Evolutionary conservation across 2,329 filamentous ascomycete genomes (phyloP), one percentile per base, ranked within the genome.

Genomic region (Tolypocladium sp.): DNA sequence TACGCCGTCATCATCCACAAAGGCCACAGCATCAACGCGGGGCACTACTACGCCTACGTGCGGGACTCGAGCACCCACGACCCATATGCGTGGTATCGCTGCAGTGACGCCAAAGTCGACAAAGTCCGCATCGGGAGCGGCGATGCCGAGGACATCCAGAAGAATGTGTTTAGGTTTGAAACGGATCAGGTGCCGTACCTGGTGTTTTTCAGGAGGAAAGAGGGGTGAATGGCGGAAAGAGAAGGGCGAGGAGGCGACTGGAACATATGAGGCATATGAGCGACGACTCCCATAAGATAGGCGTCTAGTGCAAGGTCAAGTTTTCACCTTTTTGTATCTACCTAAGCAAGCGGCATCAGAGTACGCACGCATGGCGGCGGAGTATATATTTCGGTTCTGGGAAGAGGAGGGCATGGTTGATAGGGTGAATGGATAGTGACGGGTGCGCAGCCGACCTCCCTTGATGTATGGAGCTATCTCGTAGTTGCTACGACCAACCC

Each of bases 1-100:
- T 97, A 96, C 70, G 93, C 87, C 2, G 88, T 97, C 8, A 84
- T 95, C 58, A 81, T 89, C 62, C 92, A 97, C 71, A 74, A 83
- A 4, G 92, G 92, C 27, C 76, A 76, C 1, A 85, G 80, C 1
- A 78, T 89, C 57, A 82, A 84, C 42, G 84, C 83, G 56, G 92
- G 92, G 0, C 92, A 97, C 73, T 97, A 97, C 71, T 87, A 88
- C 57, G 82, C 86, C 4, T 85, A 89, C 60, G 83, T 89, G 61
- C 82, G 83, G 52, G 84, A 88, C 65, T 77, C 80, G 42, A 77
- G 77, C 42, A 72, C 72, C 17, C 69, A 72, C 42, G 72, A 78
- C 59, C 73, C 72, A 6, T 73, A 72, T 40, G 72, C 70, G 27
- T 85, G 82, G 82, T 74, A 76, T 61, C 66, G 71, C 60, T 81